Evolutionary conservation across 257 asterid species (phyloP).

Genomic region (Paraleonurus japonicus): DNA sequence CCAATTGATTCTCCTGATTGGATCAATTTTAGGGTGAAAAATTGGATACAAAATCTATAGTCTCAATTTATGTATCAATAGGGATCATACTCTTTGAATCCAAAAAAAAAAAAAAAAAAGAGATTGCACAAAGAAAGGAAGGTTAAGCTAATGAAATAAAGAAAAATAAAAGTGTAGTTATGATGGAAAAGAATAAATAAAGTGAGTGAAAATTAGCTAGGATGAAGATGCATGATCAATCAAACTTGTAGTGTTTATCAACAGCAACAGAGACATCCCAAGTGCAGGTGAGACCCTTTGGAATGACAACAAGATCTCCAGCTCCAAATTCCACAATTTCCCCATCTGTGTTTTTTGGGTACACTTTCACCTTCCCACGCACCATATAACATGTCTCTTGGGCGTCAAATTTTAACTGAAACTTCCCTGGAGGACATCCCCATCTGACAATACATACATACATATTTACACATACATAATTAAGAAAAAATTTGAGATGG

Average conservation of each 20-base stretch:
- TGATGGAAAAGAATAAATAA: not conserved
- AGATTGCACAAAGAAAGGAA: no score
- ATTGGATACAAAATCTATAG: no score
- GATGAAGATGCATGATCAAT: conserved; percentile 26
- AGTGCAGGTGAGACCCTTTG: conserved; percentile 85
- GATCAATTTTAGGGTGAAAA: no score
- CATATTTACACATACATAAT: no score
- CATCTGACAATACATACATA: conserved; percentile 37
- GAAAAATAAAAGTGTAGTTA: no score
- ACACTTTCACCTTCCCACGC: conserved; percentile 74
- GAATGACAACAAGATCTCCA: conserved; percentile 79
- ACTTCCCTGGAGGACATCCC: conserved; percentile 91
- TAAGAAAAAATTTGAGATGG: no score
- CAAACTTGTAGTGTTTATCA: conserved; percentile 88
- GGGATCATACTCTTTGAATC: no score
- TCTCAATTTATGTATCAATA: no score
- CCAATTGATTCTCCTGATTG: no score
- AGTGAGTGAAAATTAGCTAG: not conserved
- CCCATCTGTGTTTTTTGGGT: conserved; percentile 47
- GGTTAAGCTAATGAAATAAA: no score
- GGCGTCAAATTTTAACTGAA: conserved; percentile 75
- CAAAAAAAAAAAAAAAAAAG: not conserved
- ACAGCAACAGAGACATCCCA: conserved; percentile 83
- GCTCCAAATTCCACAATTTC: conserved; percentile 78
- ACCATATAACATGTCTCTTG: conserved; percentile 73